These are phyloP conservation scores for Neurospora cerealis DNA, from an alignment of 495 filamentous ascomycete genomes.

Conservation along the genomic window DNA sequence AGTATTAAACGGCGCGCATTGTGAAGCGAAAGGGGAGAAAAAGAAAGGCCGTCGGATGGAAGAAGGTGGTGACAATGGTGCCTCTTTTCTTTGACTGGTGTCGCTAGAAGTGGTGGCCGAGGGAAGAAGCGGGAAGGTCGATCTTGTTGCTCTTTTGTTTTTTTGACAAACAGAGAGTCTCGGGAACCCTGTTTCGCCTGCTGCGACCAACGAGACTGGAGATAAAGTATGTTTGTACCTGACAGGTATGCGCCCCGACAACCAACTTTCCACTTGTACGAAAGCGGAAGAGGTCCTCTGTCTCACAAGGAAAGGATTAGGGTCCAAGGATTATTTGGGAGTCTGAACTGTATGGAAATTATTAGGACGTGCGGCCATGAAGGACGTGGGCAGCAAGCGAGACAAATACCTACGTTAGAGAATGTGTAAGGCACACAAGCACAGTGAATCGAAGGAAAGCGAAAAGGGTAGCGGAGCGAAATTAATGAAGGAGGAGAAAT, in stretches of 20 bases:
- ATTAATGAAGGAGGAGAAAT: background rate
- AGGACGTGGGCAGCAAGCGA: background rate
- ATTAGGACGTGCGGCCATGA: background rate
- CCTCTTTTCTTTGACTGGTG: slow-evolving; percentile 2
- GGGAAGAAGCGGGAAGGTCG: background rate
- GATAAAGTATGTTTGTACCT: background rate
- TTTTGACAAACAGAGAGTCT: background rate
- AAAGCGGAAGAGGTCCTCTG: background rate
- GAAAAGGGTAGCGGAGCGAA: background rate
- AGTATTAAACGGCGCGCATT: slow-evolving; percentile 13
- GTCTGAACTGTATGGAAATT: background rate
- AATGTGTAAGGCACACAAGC: background rate
- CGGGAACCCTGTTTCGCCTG: background rate
- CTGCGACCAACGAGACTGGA: background rate
- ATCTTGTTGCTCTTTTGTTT: background rate
- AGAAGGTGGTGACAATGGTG: background rate
- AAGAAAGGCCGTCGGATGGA: background rate
- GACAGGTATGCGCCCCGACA: background rate
- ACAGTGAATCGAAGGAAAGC: background rate
- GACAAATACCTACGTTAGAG: background rate
- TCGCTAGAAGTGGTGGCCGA: background rate
- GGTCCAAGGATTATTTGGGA: background rate
- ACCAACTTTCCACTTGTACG: background rate
- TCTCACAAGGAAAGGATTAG: background rate
- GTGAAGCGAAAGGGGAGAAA: background rate